A percentile compares a stretch with the other conserved stretches of the same genome.
These are phyloP conservation scores for Nicotiana tabacum DNA, from an alignment of 257 asterid species.

Conservation along the genomic window DNA sequence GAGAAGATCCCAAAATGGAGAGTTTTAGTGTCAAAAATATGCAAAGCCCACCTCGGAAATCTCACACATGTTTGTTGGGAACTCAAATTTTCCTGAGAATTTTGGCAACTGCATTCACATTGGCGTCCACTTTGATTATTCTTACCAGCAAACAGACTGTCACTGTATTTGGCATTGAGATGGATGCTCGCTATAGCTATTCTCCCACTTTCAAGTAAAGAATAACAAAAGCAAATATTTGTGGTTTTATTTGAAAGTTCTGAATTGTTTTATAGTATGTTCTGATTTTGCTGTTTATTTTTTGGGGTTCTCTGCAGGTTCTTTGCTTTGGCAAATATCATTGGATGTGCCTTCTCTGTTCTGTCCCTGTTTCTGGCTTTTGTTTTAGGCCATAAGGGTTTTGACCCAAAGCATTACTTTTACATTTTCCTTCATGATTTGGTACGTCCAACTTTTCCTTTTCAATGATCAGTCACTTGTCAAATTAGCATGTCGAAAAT, in stretches of 20 bases:
- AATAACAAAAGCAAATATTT: background rate
- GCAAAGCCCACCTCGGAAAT: conserved; percentile 12
- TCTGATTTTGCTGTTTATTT: background rate
- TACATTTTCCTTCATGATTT: conserved; percentile 59
- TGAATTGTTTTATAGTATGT: too few relatives aligned
- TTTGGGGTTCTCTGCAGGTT: conserved; percentile 34
- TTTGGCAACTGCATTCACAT: conserved; percentile 31
- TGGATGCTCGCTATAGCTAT: conserved; percentile 53
- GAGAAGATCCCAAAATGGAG: conserved; percentile 10
- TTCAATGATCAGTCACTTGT: background rate
- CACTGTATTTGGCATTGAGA: conserved; percentile 31
- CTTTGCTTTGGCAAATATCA: conserved; percentile 50
- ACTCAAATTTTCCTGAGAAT: conserved; percentile 40
- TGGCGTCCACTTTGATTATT: conserved; percentile 47
- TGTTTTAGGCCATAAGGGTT: conserved; percentile 23
- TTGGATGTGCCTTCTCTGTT: conserved; percentile 34
- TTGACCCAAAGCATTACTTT: conserved; percentile 30
- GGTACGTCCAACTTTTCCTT: conserved; percentile 26
- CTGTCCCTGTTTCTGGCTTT: conserved; percentile 28
- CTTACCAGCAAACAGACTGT: conserved; percentile 44
- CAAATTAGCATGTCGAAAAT: too few relatives aligned
- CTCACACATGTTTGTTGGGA: conserved; percentile 18
- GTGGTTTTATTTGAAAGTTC: background rate
- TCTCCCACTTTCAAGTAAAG: conserved; percentile 54
- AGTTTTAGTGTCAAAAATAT: conserved; percentile 12